These are phyloP conservation scores for Clavariopsis aquatica DNA, from an alignment of 495 filamentous ascomycete species.

Conservation along the genomic window DNA sequence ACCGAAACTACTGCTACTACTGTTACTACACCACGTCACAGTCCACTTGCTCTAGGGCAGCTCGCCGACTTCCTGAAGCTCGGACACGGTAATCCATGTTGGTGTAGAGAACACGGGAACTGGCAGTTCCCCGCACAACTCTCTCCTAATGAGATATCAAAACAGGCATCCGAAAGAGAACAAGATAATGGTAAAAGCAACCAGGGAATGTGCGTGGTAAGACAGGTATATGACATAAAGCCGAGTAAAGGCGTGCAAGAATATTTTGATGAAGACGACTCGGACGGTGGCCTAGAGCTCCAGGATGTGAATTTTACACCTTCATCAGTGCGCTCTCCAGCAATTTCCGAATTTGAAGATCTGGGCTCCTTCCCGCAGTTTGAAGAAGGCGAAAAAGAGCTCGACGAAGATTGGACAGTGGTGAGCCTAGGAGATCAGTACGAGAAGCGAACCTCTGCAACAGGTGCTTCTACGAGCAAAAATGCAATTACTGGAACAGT, in stretches of 20 bases:
- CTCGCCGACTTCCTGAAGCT: constrained; percentile 36
- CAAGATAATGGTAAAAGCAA: neutral
- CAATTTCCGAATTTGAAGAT: neutral
- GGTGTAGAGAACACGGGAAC: constrained; percentile 23
- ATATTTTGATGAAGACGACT: neutral
- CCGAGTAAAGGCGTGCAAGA: neutral
- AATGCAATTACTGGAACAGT: no score
- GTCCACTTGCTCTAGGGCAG: neutral
- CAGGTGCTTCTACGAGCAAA: neutral
- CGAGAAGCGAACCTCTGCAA: neutral
- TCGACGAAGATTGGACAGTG: constrained; percentile 18
- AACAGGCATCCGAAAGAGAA: neutral
- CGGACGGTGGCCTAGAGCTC: neutral
- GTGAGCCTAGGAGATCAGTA: neutral
- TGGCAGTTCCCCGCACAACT: neutral
- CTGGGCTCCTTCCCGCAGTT: neutral
- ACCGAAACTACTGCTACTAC: neutral
- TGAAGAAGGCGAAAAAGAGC: neutral
- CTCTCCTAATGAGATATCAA: neutral
- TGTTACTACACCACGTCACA: neutral
- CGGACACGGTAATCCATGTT: constrained; percentile 37
- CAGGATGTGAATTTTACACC: neutral
- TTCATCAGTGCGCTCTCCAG: neutral
- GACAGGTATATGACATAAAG: no score
- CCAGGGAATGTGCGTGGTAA: neutral